Evolutionary conservation across 805 yeast genomes (phyloP), one percentile per base, ranked within the genome.

Genomic region (Wickerhamomyces alni): DNA sequence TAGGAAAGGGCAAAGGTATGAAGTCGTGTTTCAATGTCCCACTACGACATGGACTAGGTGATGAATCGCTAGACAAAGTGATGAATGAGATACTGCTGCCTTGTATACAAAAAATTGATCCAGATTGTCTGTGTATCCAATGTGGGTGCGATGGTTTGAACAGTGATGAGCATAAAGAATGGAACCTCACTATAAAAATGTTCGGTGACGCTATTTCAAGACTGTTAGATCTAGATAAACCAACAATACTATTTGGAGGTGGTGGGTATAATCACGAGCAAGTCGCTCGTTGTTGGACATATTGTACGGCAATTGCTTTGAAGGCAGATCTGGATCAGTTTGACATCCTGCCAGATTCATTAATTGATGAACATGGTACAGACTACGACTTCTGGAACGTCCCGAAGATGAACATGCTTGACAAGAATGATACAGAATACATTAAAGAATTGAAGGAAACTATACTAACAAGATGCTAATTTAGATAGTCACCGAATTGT

Each of bases 91-190:
- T 78, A 0, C 53, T 82, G 0, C 21, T 62, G 0, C 81, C 82
- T 0, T 46, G 61, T 10, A 45, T 74, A 2, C 43, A 52, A 1
- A 45, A 42, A 6, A 69, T 66, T 40, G 35, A 52, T 1, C 81
- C 88, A 0, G 74, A 73, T 18, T 71, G 70, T 9, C 37, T 84
- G 2, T 80, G 83, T 1, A 58, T 84, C 1, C 87, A 80, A 52
- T 72, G 82, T 51, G 94, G 94, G 1, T 76, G 79, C 25, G 94
- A 84, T 63, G 91, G 93, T 0, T 60, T 84, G 17, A 67, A 72
- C n/a, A 67, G 79, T 0, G 93, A 84, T 53, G 69, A 70, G 16
- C 75, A 69, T 44, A 61, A 66, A 13, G 84, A 82, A 52, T 84
- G 91, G 91, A 83, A 82, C 54, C 54, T 84, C 40, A 72, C 82